A percentile compares a stretch with the other conserved stretches of the same genome.
Conservation (phyloP, 1,284 basidiomycete species). For the Rhodotorula sp. region DNA sequence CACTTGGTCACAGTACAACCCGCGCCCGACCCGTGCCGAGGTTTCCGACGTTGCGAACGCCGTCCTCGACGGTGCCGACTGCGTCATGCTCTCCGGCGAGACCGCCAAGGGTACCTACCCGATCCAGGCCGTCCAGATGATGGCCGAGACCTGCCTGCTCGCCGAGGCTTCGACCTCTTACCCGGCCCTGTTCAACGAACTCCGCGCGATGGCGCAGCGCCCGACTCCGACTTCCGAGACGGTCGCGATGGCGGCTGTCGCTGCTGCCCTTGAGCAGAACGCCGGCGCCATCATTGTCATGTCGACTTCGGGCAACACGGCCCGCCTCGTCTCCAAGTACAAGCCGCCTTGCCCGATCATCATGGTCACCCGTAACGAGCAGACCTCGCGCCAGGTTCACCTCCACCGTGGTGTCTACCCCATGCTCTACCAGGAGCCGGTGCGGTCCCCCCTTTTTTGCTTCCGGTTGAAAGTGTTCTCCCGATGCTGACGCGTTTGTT, state of each 20-base stretch:
- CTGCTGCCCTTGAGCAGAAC: constrained; percentile 89
- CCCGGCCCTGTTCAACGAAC: constrained; percentile 84
- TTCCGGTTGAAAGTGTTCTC: not conserved
- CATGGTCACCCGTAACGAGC: constrained; percentile 91
- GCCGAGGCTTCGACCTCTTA: constrained; percentile 93
- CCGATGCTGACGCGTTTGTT: not conserved
- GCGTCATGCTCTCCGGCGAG: constrained; percentile 98
- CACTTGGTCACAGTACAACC: constrained; percentile 59
- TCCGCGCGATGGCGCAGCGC: constrained; percentile 71
- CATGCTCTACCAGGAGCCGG: constrained; percentile 59
- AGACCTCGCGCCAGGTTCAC: constrained; percentile 95
- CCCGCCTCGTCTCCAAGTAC: constrained; percentile 95
- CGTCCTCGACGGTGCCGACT: constrained; percentile 93
- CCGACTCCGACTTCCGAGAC: constrained; percentile 92
- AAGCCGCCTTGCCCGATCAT: constrained; percentile 91
- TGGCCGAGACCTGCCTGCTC: constrained; percentile 95
- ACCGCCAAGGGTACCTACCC: constrained; percentile 95
- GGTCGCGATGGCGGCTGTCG: constrained; percentile 87
- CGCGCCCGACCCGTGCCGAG: constrained; percentile 92
- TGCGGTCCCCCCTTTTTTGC: not conserved
- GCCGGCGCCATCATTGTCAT: constrained; percentile 93
- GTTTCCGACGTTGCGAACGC: constrained; percentile 97
- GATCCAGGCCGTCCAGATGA: constrained; percentile 92
- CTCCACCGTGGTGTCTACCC: constrained; percentile 96
- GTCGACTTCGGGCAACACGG: constrained; percentile 94